Conservation (phyloP, 768 basidiomycete genomes). For the Saitozyma sp. region DNA sequence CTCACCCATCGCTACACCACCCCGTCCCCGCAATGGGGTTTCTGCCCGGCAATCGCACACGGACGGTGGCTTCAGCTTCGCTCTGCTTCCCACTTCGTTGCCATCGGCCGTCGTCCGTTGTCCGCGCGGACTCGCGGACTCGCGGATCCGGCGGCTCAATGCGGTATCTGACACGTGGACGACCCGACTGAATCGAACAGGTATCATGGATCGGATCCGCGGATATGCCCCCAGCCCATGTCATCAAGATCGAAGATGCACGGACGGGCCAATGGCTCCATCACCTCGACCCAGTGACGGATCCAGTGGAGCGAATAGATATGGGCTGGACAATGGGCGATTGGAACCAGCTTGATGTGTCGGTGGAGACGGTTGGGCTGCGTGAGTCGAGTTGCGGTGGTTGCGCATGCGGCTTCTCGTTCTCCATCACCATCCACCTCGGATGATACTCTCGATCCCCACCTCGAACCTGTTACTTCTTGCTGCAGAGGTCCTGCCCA, state of each 20-base stretch:
- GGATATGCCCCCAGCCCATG: slow-evolving; percentile 51
- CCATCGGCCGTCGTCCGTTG: background rate
- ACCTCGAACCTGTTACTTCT: background rate
- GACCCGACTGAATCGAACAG: slow-evolving; percentile 18
- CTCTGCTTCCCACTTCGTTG: too few relatives aligned
- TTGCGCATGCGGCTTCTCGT: background rate
- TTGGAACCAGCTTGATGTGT: slow-evolving; percentile 52
- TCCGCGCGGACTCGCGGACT: background rate
- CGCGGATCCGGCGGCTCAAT: background rate
- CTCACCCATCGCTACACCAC: background rate
- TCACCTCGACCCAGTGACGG: slow-evolving; percentile 49
- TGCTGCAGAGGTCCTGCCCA: background rate
- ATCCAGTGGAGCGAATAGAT: slow-evolving; percentile 51
- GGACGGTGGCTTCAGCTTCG: too few relatives aligned
- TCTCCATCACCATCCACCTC: background rate
- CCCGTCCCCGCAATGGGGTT: too few relatives aligned
- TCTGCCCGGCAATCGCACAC: too few relatives aligned
- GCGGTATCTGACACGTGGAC: background rate
- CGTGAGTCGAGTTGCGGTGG: slow-evolving; percentile 39
- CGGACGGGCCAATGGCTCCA: slow-evolving; percentile 53
- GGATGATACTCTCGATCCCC: background rate
- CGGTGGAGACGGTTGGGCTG: slow-evolving; percentile 48
- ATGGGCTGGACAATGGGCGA: slow-evolving; percentile 54
- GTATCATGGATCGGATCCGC: slow-evolving; percentile 53
- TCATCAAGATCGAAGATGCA: slow-evolving; percentile 53